Base-by-base conservation (phyloP, 441 rosid genomes). In the Corymbia citriodora region DNA sequence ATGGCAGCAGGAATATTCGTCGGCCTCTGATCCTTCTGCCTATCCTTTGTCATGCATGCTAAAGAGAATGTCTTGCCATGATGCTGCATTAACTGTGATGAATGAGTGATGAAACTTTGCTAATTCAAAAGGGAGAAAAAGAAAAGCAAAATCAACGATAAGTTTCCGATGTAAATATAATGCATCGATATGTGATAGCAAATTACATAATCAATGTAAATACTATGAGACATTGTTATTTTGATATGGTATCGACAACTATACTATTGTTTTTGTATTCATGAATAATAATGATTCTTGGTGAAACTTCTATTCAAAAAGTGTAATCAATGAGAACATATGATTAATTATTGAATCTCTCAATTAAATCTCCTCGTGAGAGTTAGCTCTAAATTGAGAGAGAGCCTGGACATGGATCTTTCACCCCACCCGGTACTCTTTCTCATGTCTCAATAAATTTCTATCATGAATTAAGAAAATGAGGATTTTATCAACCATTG, bases 161-260 rank as follows among this genome's bases (percentile, higher is more conserved):
- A 72, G 4, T 5, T 21, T 36, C 21, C 15, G 16, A 63, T 14
- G 5, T 29, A 7, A 8, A 68, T 31, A 21, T 8, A 8, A n/a
- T 6, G 0, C 2, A 6, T 15, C 0, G 2, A 19, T 68, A 9
- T 8, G 9, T 31, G 40, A 40, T 68, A n/a, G 19, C 79, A 16
- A 68, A 2, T 5, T 2, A 68, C 18, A 68, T 15, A 16, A 3
- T n/a, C 0, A 68, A 5, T 68, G 9, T 0, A 31, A 9, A 68
- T 15, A 33, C 11, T 3, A 8, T 1, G 21, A 15, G 72, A 68
- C 16, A 31, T 16, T 68, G 16, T 68, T 68, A 68, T 10, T n/a
- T 31, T 9, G 11, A 5, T 16, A 3, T 14, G 36, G 36, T 68
- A 40, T 31, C 33, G 4, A 19, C 6, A 16, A 5, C 21, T 31